Evolutionary conservation across 192 early-diverging fungal species (phyloP).

Genomic region (Gaertneriomyces sp.): DNA sequence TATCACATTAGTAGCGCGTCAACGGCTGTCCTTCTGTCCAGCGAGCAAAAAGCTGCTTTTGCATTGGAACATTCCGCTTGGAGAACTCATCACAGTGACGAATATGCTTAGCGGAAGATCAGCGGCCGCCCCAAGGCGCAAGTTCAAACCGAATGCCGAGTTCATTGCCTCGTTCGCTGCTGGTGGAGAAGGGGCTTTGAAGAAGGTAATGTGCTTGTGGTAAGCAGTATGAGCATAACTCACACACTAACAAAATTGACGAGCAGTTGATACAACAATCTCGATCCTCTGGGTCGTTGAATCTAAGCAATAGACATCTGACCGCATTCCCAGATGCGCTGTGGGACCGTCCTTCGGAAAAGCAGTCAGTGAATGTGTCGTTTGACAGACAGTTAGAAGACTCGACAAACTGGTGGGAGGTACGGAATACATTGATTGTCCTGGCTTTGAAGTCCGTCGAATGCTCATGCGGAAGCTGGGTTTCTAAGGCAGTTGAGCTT

Average conservation of each 20-base stretch:
- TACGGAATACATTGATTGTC: not conserved
- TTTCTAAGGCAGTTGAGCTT: constrained; percentile 35
- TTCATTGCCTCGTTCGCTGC: no score
- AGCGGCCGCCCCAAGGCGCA: no score
- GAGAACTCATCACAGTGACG: no score
- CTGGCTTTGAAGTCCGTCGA: not conserved
- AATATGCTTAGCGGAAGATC: no score
- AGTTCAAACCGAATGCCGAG: no score
- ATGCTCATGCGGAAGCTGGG: not conserved
- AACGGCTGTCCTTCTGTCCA: no score
- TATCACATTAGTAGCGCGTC: no score
- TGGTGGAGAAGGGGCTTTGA: no score
- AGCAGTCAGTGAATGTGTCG: constrained; percentile 1
- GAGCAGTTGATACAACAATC: constrained; percentile 24
- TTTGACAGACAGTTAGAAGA: constrained; percentile 16
- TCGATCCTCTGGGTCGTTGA: constrained; percentile 31
- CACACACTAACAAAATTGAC: not conserved
- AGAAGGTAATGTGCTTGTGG: no score
- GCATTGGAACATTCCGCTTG: no score
- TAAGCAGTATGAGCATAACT: not conserved
- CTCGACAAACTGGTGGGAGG: constrained; percentile 37
- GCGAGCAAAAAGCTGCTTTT: no score
- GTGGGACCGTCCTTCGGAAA: constrained; percentile 14
- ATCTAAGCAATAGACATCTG: constrained; percentile 37
- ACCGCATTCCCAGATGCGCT: constrained; percentile 26